Percentiles rank a stretch among this genome's conserved stretches.
These are phyloP conservation scores for Pigoraptor vietnamica DNA, from an alignment of 78 protist species.

Conservation along the genomic window DNA sequence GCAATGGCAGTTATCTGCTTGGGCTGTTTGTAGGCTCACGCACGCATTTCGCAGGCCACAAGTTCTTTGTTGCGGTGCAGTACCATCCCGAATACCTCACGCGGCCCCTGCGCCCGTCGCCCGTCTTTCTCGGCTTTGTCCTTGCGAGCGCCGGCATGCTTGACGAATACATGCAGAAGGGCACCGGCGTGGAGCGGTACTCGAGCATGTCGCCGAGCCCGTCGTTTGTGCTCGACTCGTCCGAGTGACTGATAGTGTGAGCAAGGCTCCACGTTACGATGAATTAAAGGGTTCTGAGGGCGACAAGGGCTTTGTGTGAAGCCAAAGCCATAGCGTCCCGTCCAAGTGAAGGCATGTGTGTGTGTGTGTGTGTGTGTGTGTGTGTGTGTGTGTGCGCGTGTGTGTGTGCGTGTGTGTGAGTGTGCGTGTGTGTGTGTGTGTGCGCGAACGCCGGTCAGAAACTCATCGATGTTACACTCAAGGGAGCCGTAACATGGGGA, in stretches of 20 bases:
- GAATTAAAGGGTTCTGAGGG: no score
- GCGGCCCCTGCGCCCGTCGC: constrained; percentile 84
- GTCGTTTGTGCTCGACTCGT: neutral
- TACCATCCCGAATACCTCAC: constrained; percentile 95
- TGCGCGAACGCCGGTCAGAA: no score
- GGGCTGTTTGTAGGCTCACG: neutral
- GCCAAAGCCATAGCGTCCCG: no score
- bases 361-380: no score
- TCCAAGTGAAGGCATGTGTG: no score
- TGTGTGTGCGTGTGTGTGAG: no score
- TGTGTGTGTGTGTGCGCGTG: neutral
- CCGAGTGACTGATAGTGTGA: no score
- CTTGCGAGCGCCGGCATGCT: constrained; percentile 15
- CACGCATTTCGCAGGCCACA: constrained; percentile 7
- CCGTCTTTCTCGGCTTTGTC: constrained; percentile 78
- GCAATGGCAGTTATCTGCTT: neutral
- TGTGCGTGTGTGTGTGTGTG: no score
- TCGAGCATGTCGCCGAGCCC: neutral
- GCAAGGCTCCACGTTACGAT: no score
- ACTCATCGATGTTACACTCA: no score
- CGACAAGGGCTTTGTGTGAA: no score
- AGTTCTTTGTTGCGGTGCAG: constrained; percentile 72
- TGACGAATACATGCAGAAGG: neutral
- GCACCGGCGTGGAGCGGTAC: neutral
- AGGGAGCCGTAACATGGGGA: no score